Percentiles rank a stretch among this genome's conserved stretches.
Evolutionary conservation across 345 rosid species (phyloP).

Genomic region (Syzygium grande): DNA sequence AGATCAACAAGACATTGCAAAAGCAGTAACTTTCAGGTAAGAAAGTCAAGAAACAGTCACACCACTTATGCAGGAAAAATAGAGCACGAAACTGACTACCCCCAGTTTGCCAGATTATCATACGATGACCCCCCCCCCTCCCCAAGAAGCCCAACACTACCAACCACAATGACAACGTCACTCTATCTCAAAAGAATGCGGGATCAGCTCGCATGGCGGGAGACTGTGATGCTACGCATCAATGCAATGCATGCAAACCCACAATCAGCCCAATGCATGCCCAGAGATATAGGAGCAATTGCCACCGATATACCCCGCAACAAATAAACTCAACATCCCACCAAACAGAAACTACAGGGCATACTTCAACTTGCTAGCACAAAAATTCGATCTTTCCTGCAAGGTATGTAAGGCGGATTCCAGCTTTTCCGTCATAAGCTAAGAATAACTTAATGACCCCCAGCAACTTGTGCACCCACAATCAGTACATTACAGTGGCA

Average conservation of each 20-base stretch:
- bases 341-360: too few relatives aligned
- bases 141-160: neutral
- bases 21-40: too few relatives aligned
- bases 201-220: neutral
- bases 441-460: neutral
- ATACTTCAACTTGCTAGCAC: too few relatives aligned
- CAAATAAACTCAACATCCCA: too few relatives aligned
- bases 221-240: neutral
- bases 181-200: neutral
- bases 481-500: too few relatives aligned
- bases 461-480: too few relatives aligned
- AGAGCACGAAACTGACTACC: neutral
- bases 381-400: too few relatives aligned
- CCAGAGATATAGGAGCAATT: neutral
- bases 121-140: neutral
- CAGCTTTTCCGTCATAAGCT: too few relatives aligned
- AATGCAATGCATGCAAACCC: neutral
- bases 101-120: neutral
- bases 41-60: neutral
- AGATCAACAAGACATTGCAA: too few relatives aligned
- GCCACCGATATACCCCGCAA: too few relatives aligned
- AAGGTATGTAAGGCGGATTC: too few relatives aligned
- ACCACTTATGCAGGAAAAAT: neutral
- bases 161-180: neutral
- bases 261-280: neutral